These are phyloP conservation scores for Acanthochlamys bracteata DNA, from an alignment of 106 monocot genomes.

Conservation along the genomic window DNA sequence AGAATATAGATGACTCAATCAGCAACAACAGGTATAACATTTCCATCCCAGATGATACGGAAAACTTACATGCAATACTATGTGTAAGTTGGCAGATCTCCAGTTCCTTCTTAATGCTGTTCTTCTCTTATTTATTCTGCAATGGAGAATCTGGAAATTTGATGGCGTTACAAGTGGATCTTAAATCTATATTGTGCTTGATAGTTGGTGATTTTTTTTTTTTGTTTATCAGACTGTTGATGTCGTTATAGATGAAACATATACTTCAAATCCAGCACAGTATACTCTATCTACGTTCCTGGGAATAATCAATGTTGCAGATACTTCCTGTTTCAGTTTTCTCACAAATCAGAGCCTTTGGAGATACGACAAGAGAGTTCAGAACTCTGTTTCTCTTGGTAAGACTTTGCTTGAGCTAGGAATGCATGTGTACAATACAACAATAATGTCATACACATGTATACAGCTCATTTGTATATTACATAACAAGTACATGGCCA, in stretches of 20 bases:
- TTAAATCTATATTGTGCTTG: too few species aligned
- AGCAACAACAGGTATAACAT: constrained; percentile 56
- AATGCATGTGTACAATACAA: too few species aligned
- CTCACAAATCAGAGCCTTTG: constrained; percentile 73
- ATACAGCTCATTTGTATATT: too few species aligned
- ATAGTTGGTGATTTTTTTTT: too few species aligned
- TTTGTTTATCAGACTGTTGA: constrained; percentile 90
- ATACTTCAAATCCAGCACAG: constrained; percentile 32
- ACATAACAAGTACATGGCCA: too few species aligned
- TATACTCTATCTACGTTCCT: constrained; percentile 69
- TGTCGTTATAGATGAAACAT: constrained; percentile 82
- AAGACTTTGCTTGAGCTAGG: constrained; percentile 3
- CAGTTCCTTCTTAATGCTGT: background rate
- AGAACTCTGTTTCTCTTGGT: constrained; percentile 37
- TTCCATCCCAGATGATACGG: constrained; percentile 78
- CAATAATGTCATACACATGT: too few species aligned
- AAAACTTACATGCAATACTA: constrained; percentile 84
- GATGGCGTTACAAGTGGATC: too few species aligned
- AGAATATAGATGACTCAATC: constrained; percentile 56
- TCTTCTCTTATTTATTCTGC: background rate
- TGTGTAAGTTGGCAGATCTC: constrained; percentile 39
- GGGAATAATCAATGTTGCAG: constrained; percentile 38
- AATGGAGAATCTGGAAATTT: background rate
- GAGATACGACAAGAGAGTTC: constrained; percentile 80
- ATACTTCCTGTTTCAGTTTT: constrained; percentile 56